phyloP scores from a whole-genome alignment of 2,329 filamentous ascomycete species.

The Calonectria pauciramosa region DNA sequence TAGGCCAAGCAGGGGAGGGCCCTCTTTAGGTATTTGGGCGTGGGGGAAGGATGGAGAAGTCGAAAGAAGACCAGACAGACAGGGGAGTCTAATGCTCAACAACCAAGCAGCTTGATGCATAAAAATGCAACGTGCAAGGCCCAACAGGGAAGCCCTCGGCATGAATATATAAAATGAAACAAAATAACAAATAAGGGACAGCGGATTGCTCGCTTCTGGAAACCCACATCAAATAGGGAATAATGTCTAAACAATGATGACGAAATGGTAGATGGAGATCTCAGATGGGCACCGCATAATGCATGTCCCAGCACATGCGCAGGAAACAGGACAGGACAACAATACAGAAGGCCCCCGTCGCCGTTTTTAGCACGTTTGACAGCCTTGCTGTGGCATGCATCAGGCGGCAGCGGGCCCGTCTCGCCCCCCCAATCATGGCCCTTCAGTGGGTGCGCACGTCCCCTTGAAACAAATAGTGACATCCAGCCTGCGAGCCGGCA shows the following conservation, averaged over 20 bases:
- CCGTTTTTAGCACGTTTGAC: slow-evolving; percentile 17
- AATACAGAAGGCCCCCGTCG: background rate
- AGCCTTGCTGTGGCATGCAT: slow-evolving; percentile 24
- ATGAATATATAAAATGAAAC: background rate
- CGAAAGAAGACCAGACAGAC: background rate
- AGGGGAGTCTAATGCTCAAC: background rate
- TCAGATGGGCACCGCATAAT: background rate
- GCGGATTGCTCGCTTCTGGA: background rate
- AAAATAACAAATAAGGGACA: background rate
- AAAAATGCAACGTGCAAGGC: background rate
- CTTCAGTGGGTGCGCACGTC: background rate
- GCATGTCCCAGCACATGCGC: background rate
- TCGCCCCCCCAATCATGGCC: background rate
- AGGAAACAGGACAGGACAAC: background rate
- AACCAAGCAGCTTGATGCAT: background rate
- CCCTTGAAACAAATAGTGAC: background rate
- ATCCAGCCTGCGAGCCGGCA: background rate
- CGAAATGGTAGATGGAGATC: background rate
- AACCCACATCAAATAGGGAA: background rate
- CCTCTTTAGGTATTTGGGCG: background rate
- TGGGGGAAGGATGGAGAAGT: slow-evolving; percentile 19
- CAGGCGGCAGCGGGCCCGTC: background rate
- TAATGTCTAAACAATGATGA: background rate
- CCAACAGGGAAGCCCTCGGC: background rate
- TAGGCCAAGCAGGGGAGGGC: background rate